phyloP scores from a whole-genome alignment of 768 basidiomycete genomes.

The Tephrocybe sp. region DNA sequence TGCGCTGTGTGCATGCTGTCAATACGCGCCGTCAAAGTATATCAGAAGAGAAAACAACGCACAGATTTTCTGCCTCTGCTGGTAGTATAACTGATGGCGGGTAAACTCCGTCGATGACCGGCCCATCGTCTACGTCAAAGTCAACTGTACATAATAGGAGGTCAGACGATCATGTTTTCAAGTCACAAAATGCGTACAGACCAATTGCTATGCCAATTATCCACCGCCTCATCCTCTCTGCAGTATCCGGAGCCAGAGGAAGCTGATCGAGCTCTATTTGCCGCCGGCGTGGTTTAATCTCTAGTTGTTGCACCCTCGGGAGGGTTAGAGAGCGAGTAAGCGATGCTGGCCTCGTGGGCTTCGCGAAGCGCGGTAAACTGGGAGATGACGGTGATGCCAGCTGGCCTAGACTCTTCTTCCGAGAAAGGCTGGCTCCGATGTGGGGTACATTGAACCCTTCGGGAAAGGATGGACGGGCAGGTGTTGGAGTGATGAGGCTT shows the following conservation, averaged over 20 bases:
- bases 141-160: constrained; percentile 47
- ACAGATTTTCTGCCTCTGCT: constrained; percentile 84
- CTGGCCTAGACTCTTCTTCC: constrained; percentile 20
- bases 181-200: constrained; percentile 22
- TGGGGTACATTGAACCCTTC: constrained; percentile 12
- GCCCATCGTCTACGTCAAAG: constrained; percentile 88
- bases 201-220: constrained; percentile 66
- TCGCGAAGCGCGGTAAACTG: constrained; percentile 14
- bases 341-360: constrained; percentile 16
- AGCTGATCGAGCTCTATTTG: constrained; percentile 38
- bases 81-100: constrained; percentile 64
- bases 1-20: constrained; percentile 48
- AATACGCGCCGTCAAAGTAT: not conserved
- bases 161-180: constrained; percentile 1
- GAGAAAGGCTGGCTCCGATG: constrained; percentile 13
- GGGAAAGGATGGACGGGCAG: constrained; percentile 15
- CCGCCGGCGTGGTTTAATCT: constrained; percentile 25
- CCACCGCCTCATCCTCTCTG: constrained; percentile 60
- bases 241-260: constrained; percentile 43
- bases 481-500: constrained; percentile 18
- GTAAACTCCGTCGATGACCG: constrained; percentile 68
- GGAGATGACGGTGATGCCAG: constrained; percentile 23
- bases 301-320: constrained; percentile 34
- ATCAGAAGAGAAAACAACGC: constrained; percentile 23
- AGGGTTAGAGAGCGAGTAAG: constrained; percentile 46